Evolutionary conservation across 805 yeast genomes (phyloP).

Genomic region (Schwanniomyces vanrijiae): DNA sequence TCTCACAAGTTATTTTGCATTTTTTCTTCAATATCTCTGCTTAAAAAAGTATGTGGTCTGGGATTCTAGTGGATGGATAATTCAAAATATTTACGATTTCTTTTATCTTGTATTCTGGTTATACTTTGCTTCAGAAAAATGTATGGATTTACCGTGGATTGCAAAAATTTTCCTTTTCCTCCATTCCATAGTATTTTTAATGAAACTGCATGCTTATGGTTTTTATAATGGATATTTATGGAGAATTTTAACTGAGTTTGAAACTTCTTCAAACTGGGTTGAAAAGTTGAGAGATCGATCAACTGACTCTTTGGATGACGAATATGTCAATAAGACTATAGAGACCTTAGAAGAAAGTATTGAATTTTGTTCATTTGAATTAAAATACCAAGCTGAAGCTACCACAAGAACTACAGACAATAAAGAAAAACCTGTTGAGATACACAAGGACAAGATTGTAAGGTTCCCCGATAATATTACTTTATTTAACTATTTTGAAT

Average conservation of each 20-base stretch:
- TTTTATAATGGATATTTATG: constrained; percentile 91
- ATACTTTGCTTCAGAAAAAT: constrained; percentile 48
- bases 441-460: constrained; percentile 11
- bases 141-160: constrained; percentile 76
- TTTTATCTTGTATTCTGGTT: constrained; percentile 53
- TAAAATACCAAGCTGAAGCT: constrained; percentile 53
- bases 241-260: constrained; percentile 56
- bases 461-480: constrained; percentile 76
- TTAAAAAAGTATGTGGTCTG: constrained; percentile 51
- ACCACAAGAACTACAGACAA: constrained; percentile 11
- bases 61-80: constrained; percentile 61
- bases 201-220: constrained; percentile 95
- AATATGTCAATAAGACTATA: constrained; percentile 22
- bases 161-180: constrained; percentile 81
- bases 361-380: constrained; percentile 71
- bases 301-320: constrained; percentile 17
- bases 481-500: constrained; percentile 65
- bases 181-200: constrained; percentile 81
- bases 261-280: constrained; percentile 46
- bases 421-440: constrained; percentile 5
- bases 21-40: constrained; percentile 57
- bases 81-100: constrained; percentile 59
- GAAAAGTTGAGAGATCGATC: constrained; percentile 35
- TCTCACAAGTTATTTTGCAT: constrained; percentile 59
- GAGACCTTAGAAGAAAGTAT: constrained; percentile 48